phyloP scores from a whole-genome alignment of 768 basidiomycete genomes.

The Russula compacta region DNA sequence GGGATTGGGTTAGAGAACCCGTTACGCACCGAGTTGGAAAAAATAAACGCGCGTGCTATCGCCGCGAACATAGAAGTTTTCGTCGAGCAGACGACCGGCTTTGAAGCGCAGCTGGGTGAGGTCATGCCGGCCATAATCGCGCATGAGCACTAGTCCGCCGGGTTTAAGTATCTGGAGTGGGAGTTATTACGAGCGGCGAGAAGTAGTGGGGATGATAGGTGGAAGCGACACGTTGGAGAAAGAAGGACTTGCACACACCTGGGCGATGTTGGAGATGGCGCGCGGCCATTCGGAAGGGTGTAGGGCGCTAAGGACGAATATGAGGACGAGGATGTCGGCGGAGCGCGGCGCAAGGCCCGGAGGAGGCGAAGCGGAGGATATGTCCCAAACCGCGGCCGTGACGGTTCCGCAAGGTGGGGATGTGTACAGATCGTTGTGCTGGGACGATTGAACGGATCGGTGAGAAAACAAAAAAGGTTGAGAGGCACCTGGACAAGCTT shows the following conservation, averaged over 20 bases:
- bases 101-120: slow-evolving; percentile 94
- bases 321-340: slow-evolving; percentile 86
- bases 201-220: not conserved
- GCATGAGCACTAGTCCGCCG: slow-evolving; percentile 71
- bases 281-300: slow-evolving; percentile 88
- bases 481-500: slow-evolving; percentile 72
- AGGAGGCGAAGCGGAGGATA: slow-evolving; percentile 61
- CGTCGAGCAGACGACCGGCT: slow-evolving; percentile 74
- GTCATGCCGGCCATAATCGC: slow-evolving; percentile 94
- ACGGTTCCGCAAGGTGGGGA: slow-evolving; percentile 63
- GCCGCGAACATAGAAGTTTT: slow-evolving; percentile 93
- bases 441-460: not conserved
- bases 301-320: slow-evolving; percentile 90
- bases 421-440: slow-evolving; percentile 68
- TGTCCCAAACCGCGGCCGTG: slow-evolving; percentile 82
- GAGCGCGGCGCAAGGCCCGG: slow-evolving; percentile 50
- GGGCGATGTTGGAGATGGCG: slow-evolving; percentile 73
- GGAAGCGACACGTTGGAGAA: not conserved
- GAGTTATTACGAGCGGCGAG: not conserved
- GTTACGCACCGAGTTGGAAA: slow-evolving; percentile 64
- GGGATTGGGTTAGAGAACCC: no score
- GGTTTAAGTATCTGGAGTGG: slow-evolving; percentile 74
- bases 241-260: slow-evolving; percentile 35
- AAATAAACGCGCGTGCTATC: slow-evolving; percentile 98
- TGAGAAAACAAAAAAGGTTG: not conserved